Evolutionary conservation across 257 asterid species (phyloP).

Genomic region (Solanum verrucosum): DNA sequence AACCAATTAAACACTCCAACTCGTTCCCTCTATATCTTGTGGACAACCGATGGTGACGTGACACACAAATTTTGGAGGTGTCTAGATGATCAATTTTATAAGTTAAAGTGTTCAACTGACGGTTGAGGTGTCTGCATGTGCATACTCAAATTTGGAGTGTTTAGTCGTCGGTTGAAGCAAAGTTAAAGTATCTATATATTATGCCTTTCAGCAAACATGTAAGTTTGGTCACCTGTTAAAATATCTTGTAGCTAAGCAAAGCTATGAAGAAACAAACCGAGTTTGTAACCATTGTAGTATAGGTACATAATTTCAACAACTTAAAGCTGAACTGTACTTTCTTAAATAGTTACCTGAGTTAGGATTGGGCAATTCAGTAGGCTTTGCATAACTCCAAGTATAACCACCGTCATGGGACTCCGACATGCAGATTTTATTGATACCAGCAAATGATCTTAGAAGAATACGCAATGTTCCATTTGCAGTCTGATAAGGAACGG

Average conservation of each 20-base stretch:
- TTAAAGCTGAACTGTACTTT: background rate
- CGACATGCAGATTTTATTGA: constrained; percentile 67
- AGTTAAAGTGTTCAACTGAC: background rate
- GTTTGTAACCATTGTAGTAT: background rate
- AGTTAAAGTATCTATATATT: background rate
- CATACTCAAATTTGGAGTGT: background rate
- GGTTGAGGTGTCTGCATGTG: background rate
- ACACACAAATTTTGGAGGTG: background rate
- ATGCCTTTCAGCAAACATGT: background rate
- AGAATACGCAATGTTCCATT: constrained; percentile 67
- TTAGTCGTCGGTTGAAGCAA: background rate
- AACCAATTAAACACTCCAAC: background rate
- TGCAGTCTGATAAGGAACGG: constrained; percentile 77
- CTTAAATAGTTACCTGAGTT: constrained; percentile 55
- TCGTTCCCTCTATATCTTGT: background rate
- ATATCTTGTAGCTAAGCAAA: background rate
- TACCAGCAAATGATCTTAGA: constrained; percentile 60
- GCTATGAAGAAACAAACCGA: background rate
- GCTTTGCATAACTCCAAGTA: constrained; percentile 80
- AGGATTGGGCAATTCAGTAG: constrained; percentile 77
- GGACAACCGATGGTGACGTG: background rate
- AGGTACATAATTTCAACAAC: background rate
- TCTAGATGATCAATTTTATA: background rate
- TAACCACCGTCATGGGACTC: constrained; percentile 80
- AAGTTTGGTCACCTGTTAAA: background rate